Evolutionary conservation across 2,329 filamentous ascomycete species (phyloP).

Genomic region (Exophiala lecanii-corni): DNA sequence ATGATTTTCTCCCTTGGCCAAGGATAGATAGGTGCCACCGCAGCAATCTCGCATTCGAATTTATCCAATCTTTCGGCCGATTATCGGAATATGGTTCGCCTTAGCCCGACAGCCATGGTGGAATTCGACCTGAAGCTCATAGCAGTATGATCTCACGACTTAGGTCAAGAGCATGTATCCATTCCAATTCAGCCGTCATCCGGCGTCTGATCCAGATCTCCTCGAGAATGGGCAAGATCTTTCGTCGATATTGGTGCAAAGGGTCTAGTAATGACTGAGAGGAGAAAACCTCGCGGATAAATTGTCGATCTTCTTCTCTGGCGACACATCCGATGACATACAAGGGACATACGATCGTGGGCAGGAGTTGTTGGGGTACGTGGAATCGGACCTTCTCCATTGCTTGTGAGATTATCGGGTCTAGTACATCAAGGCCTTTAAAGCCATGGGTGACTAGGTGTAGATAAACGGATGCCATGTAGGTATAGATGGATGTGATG

Average conservation of each 20-base stretch:
- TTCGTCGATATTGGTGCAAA: slow-evolving; percentile 1
- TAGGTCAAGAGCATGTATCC: not conserved
- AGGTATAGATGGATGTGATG: not conserved
- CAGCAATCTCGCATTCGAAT: no score
- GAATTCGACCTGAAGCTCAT: no score
- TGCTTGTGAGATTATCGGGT: not conserved
- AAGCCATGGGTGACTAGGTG: not conserved
- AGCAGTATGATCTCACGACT: slow-evolving; percentile 1
- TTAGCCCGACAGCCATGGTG: no score
- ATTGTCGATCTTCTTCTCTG: not conserved
- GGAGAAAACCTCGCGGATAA: slow-evolving; percentile 2
- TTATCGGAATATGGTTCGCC: no score
- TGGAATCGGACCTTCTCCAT: not conserved
- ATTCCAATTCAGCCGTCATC: not conserved
- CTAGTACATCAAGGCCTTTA: not conserved
- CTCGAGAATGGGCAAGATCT: slow-evolving; percentile 5
- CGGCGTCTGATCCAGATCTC: slow-evolving; percentile 4
- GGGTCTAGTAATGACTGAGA: not conserved
- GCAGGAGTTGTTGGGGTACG: not conserved
- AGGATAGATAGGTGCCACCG: no score
- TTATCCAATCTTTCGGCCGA: no score
- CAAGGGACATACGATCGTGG: not conserved
- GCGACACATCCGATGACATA: not conserved
- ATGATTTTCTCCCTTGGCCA: no score
- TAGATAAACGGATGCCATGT: not conserved